Conservation (phyloP, 2,329 filamentous ascomycete species). For the Elsinoe necatrix region DNA sequence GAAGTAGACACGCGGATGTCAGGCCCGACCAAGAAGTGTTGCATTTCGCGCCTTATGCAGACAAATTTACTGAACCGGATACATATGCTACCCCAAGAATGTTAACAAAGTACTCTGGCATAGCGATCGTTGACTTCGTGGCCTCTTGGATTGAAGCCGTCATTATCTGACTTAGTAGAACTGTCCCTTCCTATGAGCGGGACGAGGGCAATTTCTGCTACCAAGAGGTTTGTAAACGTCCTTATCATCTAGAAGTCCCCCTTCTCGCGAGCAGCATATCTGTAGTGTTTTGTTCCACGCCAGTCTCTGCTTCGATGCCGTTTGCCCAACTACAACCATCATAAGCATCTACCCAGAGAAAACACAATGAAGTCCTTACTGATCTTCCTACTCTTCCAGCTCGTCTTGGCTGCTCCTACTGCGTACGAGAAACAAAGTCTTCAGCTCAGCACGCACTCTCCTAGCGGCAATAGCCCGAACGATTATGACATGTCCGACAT, state of each 20-base stretch:
- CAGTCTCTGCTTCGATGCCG: no score
- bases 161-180: neutral
- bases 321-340: neutral
- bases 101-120: neutral
- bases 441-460: neutral
- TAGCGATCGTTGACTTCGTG: neutral
- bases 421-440: neutral
- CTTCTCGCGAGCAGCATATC: no score
- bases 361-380: neutral
- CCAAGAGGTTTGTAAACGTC: neutral
- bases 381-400: neutral
- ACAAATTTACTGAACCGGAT: neutral
- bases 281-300: no score
- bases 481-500: neutral
- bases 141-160: neutral
- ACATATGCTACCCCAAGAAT: neutral
- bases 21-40: no score
- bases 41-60: neutral
- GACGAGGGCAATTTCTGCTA: neutral
- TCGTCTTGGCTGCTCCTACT: neutral
- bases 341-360: neutral
- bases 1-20: no score
- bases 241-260: neutral
- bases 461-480: neutral
- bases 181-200: neutral